Conservation (phyloP, 192 early-diverging fungal species). For the Backusella australiensis region DNA sequence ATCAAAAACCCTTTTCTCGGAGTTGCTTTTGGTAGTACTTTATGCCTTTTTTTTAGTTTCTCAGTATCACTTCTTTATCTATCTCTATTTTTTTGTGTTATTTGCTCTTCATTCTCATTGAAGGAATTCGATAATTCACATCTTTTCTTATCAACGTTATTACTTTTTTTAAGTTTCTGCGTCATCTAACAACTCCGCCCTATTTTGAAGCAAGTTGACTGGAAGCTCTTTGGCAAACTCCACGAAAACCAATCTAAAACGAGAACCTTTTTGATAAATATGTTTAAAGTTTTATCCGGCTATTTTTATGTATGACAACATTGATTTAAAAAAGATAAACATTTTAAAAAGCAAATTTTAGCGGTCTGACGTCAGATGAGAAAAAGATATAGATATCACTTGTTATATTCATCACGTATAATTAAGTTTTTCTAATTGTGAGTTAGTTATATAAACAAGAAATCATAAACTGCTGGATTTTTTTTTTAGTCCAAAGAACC, state of each 20-base stretch:
- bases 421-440: neutral
- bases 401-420: neutral
- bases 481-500: neutral
- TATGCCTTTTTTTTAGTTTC: neutral
- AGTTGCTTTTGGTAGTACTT: neutral
- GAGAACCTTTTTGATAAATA: neutral
- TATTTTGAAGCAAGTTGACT: conserved; percentile 8
- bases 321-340: neutral
- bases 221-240: neutral
- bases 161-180: neutral
- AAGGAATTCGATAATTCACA: neutral
- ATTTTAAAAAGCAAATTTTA: neutral
- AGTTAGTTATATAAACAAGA: neutral
- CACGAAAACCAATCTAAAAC: neutral
- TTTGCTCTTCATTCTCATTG: neutral
- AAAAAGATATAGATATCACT: neutral
- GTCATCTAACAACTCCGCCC: neutral
- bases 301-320: neutral
- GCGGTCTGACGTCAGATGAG: neutral
- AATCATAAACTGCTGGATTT: neutral
- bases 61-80: neutral
- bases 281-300: neutral
- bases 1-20: neutral
- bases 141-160: neutral
- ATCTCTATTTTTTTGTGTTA: neutral